Evolutionary conservation across 371 early-diverging fungal species (phyloP), one percentile per base, ranked within the genome.

Genomic region (Rhizopus sp.): DNA sequence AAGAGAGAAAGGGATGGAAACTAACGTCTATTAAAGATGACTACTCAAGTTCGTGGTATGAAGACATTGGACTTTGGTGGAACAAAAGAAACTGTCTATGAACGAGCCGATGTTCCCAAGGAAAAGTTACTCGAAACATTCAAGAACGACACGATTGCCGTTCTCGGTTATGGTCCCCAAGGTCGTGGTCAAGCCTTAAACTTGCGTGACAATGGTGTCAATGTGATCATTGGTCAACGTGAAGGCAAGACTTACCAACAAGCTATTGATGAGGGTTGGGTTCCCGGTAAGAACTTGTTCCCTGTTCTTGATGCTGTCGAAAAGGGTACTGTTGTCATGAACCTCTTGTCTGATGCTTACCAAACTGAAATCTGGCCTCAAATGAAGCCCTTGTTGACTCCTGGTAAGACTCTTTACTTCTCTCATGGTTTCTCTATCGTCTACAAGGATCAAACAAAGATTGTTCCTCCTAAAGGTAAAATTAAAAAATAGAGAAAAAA

Each of bases 341-440:
- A 96, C 90, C 81, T 98, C 61, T 86, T 98, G 33, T 95, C 96
- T 8, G 98, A 98, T 80, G 98, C 98, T 48, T 94, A 90, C 52
- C 98, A 98, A 77, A 93, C 86, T 78, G 90, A 90, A 55, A 84
- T 89, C 66, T 98, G 98, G 98, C 84, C 89, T 68, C 72, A 87
- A 62, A 83, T 98, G 82, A 88, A 90, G 82, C 90, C 91, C 53
- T 85, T 88, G 70, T 70, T 98, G 57, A 95, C 95, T 66, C 92
- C 93, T 64, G 98, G 96, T 71, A 98, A 98, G 89, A 96, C 97
- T 31, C 90, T 98, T 54, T 96, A 94, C 86, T 98, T 98, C 81
- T 93, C 93, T 56, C 97, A 98, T 83, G 98, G 98, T 62, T 98
- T 98, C 82, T 90, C 92, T 60, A 87, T 98, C 55, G 92, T 96